Percentiles rank a stretch among this genome's conserved stretches.
These are phyloP conservation scores for Chenopodium album DNA, from an alignment of 148 eudicot genomes.

Conservation along the genomic window DNA sequence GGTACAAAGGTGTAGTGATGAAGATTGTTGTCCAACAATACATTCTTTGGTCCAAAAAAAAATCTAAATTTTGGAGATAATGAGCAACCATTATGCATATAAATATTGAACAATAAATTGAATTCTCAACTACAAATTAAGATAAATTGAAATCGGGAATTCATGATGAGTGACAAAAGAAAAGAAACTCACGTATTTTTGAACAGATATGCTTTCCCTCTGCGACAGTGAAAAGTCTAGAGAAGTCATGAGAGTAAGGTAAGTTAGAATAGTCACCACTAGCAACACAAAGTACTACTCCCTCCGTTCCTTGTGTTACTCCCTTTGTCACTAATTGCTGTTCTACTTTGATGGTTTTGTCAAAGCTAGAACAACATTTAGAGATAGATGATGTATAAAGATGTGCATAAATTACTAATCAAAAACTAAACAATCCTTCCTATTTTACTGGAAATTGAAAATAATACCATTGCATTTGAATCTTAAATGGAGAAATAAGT, in stretches of 20 bases:
- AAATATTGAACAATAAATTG: background rate
- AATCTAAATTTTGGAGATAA: background rate
- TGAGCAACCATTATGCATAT: background rate
- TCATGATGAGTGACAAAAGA: constrained; percentile 4
- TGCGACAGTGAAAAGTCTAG: constrained; percentile 73
- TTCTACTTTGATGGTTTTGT: too few species aligned
- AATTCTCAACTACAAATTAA: background rate
- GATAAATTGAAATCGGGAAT: background rate
- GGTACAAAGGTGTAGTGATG: too few species aligned
- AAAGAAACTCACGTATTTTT: constrained; percentile 62
- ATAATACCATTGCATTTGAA: too few species aligned
- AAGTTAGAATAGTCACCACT: constrained; percentile 13
- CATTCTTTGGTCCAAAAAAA: background rate
- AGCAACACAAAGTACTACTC: background rate
- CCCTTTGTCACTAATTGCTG: background rate
- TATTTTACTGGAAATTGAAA: too few species aligned
- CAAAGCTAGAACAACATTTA: too few species aligned
- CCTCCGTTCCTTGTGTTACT: background rate
- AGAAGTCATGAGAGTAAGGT: constrained; percentile 5
- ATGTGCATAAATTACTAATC: too few species aligned
- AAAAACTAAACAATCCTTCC: too few species aligned
- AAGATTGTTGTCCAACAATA: background rate
- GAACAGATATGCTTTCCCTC: constrained; percentile 89
- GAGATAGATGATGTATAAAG: too few species aligned
- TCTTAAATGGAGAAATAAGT: too few species aligned